Base-by-base conservation (phyloP, 2,329 filamentous ascomycete genomes). In the Aureobasidium pullulans region DNA sequence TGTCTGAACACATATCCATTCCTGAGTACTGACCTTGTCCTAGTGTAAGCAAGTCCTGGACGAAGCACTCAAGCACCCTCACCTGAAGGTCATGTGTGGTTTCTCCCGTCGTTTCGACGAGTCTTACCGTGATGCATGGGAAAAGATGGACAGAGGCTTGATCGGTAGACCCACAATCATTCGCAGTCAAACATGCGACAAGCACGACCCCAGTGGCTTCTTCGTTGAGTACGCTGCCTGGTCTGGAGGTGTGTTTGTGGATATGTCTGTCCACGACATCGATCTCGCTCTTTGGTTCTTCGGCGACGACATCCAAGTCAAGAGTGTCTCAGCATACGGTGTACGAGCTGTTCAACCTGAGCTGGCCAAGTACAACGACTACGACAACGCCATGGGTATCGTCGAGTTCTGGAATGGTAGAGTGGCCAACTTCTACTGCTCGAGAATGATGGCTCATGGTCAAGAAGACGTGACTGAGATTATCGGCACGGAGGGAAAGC, bases 41-140 rank as follows among this genome's bases (percentile, higher is more conserved):
- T 19, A 64, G 47, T 59, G 50, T 16, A 62, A 65, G 46, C 36
- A 47, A 29, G 64, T 75, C 5, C 67, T 76, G 11, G 68, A 72
- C 8, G 68, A 65, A 31, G 72, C 73, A 23, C 69, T 67, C 57
- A 67, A 68, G 44, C 66, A 70, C 40, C 70, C 72, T 0, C 65
- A 74, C 11, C 63, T 75, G 10, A 75, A 76, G 62, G 70, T 77
- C 58, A 77, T 78, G 74, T 70, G 68, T 37, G 76, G 73, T 23
- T 78, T 77, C 67, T 76, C 73, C 1, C 69, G 76, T 4, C 71
- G 76, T 3, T 78, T 78, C 60, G 76, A 79, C 59, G 73, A 69
- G 32, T 73, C 70, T 36, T 79, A 78, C 64, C 68, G 69, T 4
- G 71, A 74, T 52, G 68, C 65, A 9, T 71, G 71, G 2, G 66